Base-by-base conservation (phyloP, 2,329 filamentous ascomycete genomes). In the Fusarium nematophilum region DNA sequence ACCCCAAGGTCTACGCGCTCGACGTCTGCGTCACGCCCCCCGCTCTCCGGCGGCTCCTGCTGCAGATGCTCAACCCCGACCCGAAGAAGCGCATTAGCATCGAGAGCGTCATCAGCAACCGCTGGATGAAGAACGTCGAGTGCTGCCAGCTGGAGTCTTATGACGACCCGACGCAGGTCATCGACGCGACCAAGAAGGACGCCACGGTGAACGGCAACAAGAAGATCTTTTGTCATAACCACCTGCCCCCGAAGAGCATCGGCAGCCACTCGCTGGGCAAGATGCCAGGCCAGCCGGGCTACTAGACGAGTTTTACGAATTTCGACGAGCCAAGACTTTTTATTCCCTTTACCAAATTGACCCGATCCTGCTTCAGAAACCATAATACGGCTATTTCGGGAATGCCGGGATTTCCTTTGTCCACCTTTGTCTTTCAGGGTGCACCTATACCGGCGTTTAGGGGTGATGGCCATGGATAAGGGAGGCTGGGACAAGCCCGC, bases 21-120 rank as follows among this genome's bases (percentile, higher is more conserved):
- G 91, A 95, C 72, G 76, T 79, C 13, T 80, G 76, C 31, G 78
- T 93, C 61, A 87, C 87, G 66, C 88, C 90, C 25, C 85, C 87
- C 1, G 85, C 86, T 3, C 81, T 93, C 52, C 87, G 89, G 55
- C 86, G 88, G 9, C 78, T 96, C 5, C 76, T 96, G 9, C 78
- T 95, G 44, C 87, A 86, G 71, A 96, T 97, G 92, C 82, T 96
- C 26, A 88, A 96, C 72, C 92, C 92, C 0, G 79, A 93, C 63
- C 91, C 93, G 0, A 74, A 78, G 7, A 86, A 86, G 71, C 89
- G 93, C 34, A 86, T 90, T 64, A 85, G 82, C 23, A 90, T 95
- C 44, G 76, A 82, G 6, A 85, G 91, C 2, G 86, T 91, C 1
- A 77, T 92, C 48, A 86, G 83, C 59, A 86, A 90, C 66, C 81